Evolutionary conservation across 1,284 basidiomycete species (phyloP), one percentile per base, ranked within the genome.

Genomic region (Austropuccinia psidii): DNA sequence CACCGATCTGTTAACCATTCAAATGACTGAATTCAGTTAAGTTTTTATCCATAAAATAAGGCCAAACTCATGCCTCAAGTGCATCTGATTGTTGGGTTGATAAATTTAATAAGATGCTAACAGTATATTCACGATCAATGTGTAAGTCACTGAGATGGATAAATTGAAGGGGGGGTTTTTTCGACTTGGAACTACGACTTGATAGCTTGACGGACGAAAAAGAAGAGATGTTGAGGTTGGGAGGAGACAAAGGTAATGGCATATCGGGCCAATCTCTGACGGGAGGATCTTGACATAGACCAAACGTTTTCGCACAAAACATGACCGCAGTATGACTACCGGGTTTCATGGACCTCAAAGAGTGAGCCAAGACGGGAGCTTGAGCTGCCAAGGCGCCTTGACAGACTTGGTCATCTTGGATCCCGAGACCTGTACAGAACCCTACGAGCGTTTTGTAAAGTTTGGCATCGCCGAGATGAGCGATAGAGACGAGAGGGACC

Each of bases 341-440:
- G 13, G 83, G 76, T 24, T 81, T 82, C 77, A 87, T 86, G 24
- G 80, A 80, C 13, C 86, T 83, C 27, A 88, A 79, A 70, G 83
- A 83, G 75, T 87, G 84, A 0, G 86, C 86, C 39, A 88, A 79
- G 76, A 87, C 85, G 11, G 86, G 86, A 3, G 84, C 86, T 78
- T 85, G 84, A 41, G 83, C 79, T 1, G 76, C 79, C 50, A 87
- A 78, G 1, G 83, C 79, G 27, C 87, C 87, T 58, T 81, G 80
- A 77, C 87, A 87, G 13, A 88, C 85, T 77, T 87, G 85, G 19
- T 78, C 77, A 75, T 83, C 82, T 69, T 81, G 81, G 58, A 82
- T 73, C 1, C 60, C 61, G 5, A 73, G 27, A 27, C 61, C 60
- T 37, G 52, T 49, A 31, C 70, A 73, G 50, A 73, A 73, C 27